A percentile compares a stretch with the other conserved stretches of the same genome.
Conservation (phyloP, 805 yeast species). For the Nakazawaea siamensis region DNA sequence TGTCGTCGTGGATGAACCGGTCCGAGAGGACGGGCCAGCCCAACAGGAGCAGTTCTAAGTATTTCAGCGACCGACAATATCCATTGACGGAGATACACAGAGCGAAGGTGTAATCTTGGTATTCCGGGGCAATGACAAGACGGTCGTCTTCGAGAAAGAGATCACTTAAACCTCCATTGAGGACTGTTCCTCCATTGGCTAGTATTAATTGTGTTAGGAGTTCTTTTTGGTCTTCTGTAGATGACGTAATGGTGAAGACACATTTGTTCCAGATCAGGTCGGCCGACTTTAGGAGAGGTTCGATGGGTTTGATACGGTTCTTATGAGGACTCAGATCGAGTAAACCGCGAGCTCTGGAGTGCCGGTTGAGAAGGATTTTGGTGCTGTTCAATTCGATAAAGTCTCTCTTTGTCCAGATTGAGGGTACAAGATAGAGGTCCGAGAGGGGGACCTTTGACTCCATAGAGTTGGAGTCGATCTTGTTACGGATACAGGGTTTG, state of each 20-base stretch:
- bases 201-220: slow-evolving; percentile 1
- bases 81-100: slow-evolving; percentile 51
- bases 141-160: slow-evolving; percentile 16
- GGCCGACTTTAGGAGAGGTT: no score
- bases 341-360: slow-evolving; percentile 1
- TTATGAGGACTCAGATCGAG: slow-evolving; percentile 5
- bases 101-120: slow-evolving; percentile 39
- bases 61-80: slow-evolving; percentile 62
- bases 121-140: no score
- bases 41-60: slow-evolving; percentile 65
- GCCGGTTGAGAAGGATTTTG: slow-evolving; percentile 5
- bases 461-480: neutral
- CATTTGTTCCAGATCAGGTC: neutral
- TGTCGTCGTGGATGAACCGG: slow-evolving; percentile 38
- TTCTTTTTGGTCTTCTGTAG: neutral
- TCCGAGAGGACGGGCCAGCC: slow-evolving; percentile 82
- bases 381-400: slow-evolving; percentile 2
- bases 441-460: slow-evolving; percentile 3
- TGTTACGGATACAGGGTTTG: slow-evolving; percentile 14
- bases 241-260: slow-evolving; percentile 3
- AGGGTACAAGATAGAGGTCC: slow-evolving; percentile 3
- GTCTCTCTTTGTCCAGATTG: slow-evolving; percentile 5
- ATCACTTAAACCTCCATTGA: slow-evolving; percentile 28
- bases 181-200: slow-evolving; percentile 22
- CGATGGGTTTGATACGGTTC: no score